Percentiles rank a stretch among this genome's conserved stretches.
phyloP scores from a whole-genome alignment of 2,329 filamentous ascomycete species.

The Pyricularia grisea region DNA sequence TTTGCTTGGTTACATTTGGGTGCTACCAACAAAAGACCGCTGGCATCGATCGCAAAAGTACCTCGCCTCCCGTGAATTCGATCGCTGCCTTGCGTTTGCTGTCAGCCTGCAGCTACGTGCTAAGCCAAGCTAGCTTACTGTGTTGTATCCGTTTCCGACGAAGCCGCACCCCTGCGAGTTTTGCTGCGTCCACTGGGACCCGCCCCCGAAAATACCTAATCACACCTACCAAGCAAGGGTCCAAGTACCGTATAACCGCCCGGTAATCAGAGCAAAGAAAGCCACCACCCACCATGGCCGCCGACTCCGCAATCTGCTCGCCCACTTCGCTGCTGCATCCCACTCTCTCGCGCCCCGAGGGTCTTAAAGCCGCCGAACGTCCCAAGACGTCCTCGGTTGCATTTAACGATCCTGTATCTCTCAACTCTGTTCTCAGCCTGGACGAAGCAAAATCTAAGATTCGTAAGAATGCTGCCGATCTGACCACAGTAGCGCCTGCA shows the following conservation, averaged over 20 bases:
- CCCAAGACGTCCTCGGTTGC: constrained; percentile 15
- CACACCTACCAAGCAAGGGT: not conserved
- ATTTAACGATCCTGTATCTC: constrained; percentile 13
- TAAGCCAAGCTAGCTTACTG: not conserved
- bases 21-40: too few species aligned
- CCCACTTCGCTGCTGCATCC: constrained; percentile 32
- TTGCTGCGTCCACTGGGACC: not conserved
- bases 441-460: constrained; percentile 5
- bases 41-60: not conserved
- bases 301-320: constrained; percentile 24
- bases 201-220: not conserved
- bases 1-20: too few species aligned
- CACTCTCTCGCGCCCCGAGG: constrained; percentile 13
- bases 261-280: not conserved
- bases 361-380: constrained; percentile 10
- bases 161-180: not conserved
- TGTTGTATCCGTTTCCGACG: not conserved
- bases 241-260: not conserved
- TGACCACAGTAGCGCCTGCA: constrained; percentile 13
- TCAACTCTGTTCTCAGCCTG: constrained; percentile 11
- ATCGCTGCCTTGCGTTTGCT: not conserved
- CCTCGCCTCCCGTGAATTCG: not conserved
- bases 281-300: constrained; percentile 24
- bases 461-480: constrained; percentile 11
- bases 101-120: not conserved